A percentile compares a stretch with the other conserved stretches of the same genome.
These are phyloP conservation scores for Russula compacta DNA, from an alignment of 768 basidiomycete species.

Conservation along the genomic window DNA sequence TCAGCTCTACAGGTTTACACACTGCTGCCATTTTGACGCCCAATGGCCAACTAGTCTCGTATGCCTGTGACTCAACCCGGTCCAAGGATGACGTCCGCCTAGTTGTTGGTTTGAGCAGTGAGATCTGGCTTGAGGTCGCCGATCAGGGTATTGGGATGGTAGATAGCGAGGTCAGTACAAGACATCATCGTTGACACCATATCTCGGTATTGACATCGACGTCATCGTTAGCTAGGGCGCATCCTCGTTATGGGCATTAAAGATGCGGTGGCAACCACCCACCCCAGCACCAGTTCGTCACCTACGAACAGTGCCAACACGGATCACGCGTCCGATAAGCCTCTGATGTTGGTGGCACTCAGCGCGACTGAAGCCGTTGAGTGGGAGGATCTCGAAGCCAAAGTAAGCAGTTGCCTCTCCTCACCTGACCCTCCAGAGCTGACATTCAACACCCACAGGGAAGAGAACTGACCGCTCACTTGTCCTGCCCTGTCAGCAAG, in stretches of 20 bases:
- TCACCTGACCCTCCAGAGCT: neutral
- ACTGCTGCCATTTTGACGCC: conserved; percentile 65
- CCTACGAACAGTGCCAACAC: conserved; percentile 11
- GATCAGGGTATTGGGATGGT: conserved; percentile 61
- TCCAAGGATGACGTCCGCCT: conserved; percentile 69
- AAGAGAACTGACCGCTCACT: conserved; percentile 26
- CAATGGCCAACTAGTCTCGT: conserved; percentile 65
- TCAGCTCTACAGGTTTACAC: conserved; percentile 53
- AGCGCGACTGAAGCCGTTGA: conserved; percentile 50
- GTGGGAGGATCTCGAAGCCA: conserved; percentile 58
- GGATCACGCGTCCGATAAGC: conserved; percentile 28
- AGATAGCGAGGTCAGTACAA: conserved; percentile 60
- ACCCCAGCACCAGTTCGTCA: conserved; percentile 17
- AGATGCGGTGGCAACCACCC: conserved; percentile 23
- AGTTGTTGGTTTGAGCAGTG: conserved; percentile 60
- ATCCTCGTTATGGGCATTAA: conserved; percentile 61
- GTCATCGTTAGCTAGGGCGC: conserved; percentile 47
- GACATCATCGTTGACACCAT: neutral
- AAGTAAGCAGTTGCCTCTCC: conserved; percentile 35
- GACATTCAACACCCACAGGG: conserved; percentile 20
- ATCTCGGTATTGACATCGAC: neutral
- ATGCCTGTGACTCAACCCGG: conserved; percentile 43
- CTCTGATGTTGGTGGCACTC: conserved; percentile 61
- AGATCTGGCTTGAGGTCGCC: conserved; percentile 70
- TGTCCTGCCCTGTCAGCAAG: conserved; percentile 32